These are phyloP conservation scores for Citrus maxima DNA, from an alignment of 345 rosid genomes.

Conservation along the genomic window DNA sequence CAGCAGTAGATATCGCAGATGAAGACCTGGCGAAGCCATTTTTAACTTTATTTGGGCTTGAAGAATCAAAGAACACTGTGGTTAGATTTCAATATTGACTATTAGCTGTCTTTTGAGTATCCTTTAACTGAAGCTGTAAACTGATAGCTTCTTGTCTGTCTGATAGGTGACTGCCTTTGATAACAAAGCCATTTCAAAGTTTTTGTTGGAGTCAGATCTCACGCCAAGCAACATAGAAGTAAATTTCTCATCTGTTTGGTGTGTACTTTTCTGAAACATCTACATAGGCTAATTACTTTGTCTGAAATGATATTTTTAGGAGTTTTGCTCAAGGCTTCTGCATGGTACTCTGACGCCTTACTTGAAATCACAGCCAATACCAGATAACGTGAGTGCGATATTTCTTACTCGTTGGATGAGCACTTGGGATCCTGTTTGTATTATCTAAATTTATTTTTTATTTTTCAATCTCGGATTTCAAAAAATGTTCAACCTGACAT, in stretches of 20 bases:
- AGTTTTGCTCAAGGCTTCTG: constrained; percentile 60
- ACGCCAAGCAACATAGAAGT: constrained; percentile 71
- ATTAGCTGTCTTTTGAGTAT: neutral
- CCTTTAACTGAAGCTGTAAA: constrained; percentile 12
- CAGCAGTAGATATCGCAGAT: constrained; percentile 54
- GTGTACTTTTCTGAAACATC: constrained; percentile 11
- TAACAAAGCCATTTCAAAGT: constrained; percentile 58
- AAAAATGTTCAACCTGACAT: neutral
- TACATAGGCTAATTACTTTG: neutral
- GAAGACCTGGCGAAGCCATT: constrained; percentile 88
- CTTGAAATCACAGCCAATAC: constrained; percentile 77
- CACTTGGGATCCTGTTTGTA: neutral
- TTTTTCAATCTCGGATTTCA: neutral
- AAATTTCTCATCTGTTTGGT: constrained; percentile 13
- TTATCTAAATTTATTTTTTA: too few relatives aligned
- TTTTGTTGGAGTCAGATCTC: constrained; percentile 62
- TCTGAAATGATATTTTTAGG: constrained; percentile 37
- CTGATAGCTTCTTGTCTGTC: constrained; percentile 19
- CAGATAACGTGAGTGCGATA: constrained; percentile 60
- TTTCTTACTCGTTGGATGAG: neutral
- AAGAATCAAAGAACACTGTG: constrained; percentile 53
- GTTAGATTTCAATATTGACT: constrained; percentile 34
- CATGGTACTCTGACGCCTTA: constrained; percentile 50
- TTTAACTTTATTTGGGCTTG: constrained; percentile 76
- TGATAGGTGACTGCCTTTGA: constrained; percentile 82